These are phyloP conservation scores for Ampelomyces quisqualis DNA, from an alignment of 2,329 filamentous ascomycete species.

Conservation along the genomic window DNA sequence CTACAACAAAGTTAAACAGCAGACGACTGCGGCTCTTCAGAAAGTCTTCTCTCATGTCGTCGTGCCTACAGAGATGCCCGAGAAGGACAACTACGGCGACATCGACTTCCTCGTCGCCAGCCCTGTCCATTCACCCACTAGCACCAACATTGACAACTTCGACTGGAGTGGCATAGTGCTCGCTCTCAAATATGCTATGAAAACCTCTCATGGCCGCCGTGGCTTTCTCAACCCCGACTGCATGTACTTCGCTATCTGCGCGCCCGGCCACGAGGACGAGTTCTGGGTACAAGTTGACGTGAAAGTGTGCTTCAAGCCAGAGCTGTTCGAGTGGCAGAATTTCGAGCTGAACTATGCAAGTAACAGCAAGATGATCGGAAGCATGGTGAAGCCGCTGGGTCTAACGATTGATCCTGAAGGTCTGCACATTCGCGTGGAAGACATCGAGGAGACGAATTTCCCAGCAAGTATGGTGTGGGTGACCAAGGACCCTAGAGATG, in stretches of 20 bases:
- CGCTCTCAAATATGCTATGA: conserved; percentile 16
- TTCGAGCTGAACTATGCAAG: conserved; percentile 29
- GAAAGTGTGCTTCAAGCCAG: conserved; percentile 22
- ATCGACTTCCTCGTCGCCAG: conserved; percentile 24
- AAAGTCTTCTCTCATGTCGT: conserved; percentile 26
- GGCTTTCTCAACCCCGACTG: conserved; percentile 16
- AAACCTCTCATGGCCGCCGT: conserved; percentile 18
- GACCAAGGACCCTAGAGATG: conserved; percentile 21
- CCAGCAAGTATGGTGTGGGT: conserved; percentile 26
- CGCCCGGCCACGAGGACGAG: conserved; percentile 4
- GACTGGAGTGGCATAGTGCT: conserved; percentile 15
- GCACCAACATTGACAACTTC: conserved; percentile 6
- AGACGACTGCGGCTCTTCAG: conserved; percentile 11
- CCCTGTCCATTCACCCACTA: conserved; percentile 6
- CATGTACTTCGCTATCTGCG: conserved; percentile 29
- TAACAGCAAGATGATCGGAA: conserved; percentile 25
- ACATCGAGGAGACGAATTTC: conserved; percentile 25
- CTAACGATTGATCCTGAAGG: conserved; percentile 28
- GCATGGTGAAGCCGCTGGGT: conserved; percentile 29
- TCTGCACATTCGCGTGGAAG: conserved; percentile 26
- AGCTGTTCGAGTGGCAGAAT: conserved; percentile 23
- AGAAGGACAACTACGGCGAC: conserved; percentile 27
- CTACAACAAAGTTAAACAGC: conserved; percentile 19
- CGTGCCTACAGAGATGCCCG: conserved; percentile 29
- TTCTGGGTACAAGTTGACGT: conserved; percentile 30